Evolutionary conservation across 176 grass and related monocot genomes (phyloP), one percentile per base, ranked within the genome.

Genomic region (Carex parvula): DNA sequence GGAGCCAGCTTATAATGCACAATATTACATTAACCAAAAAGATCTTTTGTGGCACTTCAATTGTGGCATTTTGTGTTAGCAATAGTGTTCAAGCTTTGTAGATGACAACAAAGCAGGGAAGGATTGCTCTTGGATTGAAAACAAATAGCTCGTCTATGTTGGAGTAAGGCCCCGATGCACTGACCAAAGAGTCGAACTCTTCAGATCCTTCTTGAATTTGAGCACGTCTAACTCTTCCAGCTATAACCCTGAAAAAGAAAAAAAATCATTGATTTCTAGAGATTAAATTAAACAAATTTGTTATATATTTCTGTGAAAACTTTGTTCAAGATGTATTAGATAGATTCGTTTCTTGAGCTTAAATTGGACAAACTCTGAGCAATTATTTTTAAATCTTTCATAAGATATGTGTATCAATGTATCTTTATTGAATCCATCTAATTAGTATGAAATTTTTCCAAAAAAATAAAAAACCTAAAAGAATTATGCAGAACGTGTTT

Each of bases 101-200:
- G 30, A 98, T 85, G n/a, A 98, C 91, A 21, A 98, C 96, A 70
- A 98, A 98, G 87, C 96, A 98, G 30, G 96, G 96, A 6, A 98
- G 88, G 12, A 98, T 98, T 55, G 93, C 96, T 14, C 13, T 93
- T 8, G 96, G 83, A 85, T 90, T 95, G 35, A 95, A 95, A 33
- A 98, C 96, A 66, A 88, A 84, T 29, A 98, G 85, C 70, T 95
- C 96, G 42, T 98, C 96, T 79, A 88, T 81, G 84, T 86, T 95
- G 1, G 91, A 93, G 84, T 87, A 88, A 6, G 88, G 16, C 21
- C 91, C 91, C 16, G 89, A 81, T n/a, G 87, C 71, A 16, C 89
- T 84, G 0, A 86, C 87, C 16, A 93, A 76, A 1, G 96, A 95
- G 13, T 95, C 96, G 22, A 82, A 87, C 62, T 92, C 92, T 55